Evolutionary conservation across 345 rosid species (phyloP).

Genomic region (Durio zibethinus): DNA sequence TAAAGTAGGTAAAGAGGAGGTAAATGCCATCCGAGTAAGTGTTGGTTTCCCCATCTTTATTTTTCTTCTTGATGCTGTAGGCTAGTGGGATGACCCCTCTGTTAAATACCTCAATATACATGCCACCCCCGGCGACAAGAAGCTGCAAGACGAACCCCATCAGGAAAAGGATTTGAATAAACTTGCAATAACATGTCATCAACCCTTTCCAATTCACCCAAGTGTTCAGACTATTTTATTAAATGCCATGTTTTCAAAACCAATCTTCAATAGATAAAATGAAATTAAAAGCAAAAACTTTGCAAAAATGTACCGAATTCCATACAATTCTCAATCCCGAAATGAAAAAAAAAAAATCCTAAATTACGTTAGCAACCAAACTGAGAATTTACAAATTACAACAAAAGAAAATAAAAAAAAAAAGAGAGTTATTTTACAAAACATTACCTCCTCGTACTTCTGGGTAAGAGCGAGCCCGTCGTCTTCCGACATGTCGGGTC

Average conservation of each 20-base stretch:
- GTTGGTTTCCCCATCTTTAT: constrained; percentile 77
- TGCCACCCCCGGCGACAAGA: constrained; percentile 93
- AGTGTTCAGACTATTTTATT: background rate
- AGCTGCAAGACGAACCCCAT: constrained; percentile 38
- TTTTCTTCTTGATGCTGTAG: constrained; percentile 73
- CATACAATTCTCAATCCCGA: background rate
- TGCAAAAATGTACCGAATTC: background rate
- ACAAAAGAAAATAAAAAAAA: no score
- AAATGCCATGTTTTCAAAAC: background rate
- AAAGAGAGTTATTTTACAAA: no score
- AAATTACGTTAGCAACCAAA: constrained; percentile 8
- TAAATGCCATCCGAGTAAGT: constrained; percentile 83
- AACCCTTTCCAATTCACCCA: no score
- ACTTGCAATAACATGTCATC: background rate
- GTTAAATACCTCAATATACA: constrained; percentile 88
- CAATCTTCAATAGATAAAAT: background rate
- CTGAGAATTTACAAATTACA: background rate
- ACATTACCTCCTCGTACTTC: constrained; percentile 92
- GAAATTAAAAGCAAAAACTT: no score
- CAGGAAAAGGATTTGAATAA: background rate
- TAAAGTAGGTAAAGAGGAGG: constrained; percentile 85
- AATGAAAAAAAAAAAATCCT: background rate
- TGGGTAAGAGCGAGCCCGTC: constrained; percentile 78
- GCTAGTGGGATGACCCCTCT: constrained; percentile 88
- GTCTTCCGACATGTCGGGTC: constrained; percentile 97